Percentiles rank a stretch among this genome's conserved stretches.
These are phyloP conservation scores for Beauveria brongniartii DNA, from an alignment of 2,329 filamentous ascomycete genomes.

Conservation along the genomic window DNA sequence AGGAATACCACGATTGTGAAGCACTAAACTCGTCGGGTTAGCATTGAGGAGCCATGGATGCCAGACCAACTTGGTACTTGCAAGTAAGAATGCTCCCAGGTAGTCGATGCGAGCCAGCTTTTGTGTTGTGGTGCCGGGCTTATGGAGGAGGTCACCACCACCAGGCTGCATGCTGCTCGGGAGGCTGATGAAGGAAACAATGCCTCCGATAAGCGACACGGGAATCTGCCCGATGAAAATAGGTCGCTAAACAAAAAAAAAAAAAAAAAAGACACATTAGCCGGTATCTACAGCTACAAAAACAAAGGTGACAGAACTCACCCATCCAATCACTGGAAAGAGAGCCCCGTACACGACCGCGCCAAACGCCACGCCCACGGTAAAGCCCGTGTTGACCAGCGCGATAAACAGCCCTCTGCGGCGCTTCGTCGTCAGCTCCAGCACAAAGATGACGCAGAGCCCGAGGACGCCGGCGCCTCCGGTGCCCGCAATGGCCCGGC, in stretches of 20 bases:
- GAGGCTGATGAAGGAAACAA: slow-evolving; percentile 57
- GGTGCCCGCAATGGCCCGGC: slow-evolving; percentile 58
- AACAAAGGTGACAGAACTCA: slow-evolving; percentile 28
- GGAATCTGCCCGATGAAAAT: slow-evolving; percentile 69
- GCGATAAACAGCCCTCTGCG: slow-evolving; percentile 67
- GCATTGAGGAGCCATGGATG: neutral
- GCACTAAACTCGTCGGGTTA: slow-evolving; percentile 34
- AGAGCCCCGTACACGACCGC: slow-evolving; percentile 62
- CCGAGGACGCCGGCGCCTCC: slow-evolving; percentile 67
- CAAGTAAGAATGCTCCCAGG: slow-evolving; percentile 58
- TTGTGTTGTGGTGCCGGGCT: slow-evolving; percentile 27
- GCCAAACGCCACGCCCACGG: slow-evolving; percentile 61
- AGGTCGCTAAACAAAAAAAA: slow-evolving; percentile 44
- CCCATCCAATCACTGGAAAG: slow-evolving; percentile 60
- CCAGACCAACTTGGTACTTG: slow-evolving; percentile 28
- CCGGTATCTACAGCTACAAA: too few species aligned
- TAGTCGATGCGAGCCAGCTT: slow-evolving; percentile 68
- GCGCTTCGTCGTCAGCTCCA: slow-evolving; percentile 63
- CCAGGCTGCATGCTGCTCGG: slow-evolving; percentile 31
- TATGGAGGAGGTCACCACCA: slow-evolving; percentile 3
- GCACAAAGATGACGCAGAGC: slow-evolving; percentile 63
- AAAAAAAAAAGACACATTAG: neutral
- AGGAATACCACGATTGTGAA: slow-evolving; percentile 63
- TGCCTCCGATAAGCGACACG: slow-evolving; percentile 50
- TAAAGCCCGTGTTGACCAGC: slow-evolving; percentile 64